Conservation (phyloP, 1,284 basidiomycete genomes). For the Clitocybe nebularis region DNA sequence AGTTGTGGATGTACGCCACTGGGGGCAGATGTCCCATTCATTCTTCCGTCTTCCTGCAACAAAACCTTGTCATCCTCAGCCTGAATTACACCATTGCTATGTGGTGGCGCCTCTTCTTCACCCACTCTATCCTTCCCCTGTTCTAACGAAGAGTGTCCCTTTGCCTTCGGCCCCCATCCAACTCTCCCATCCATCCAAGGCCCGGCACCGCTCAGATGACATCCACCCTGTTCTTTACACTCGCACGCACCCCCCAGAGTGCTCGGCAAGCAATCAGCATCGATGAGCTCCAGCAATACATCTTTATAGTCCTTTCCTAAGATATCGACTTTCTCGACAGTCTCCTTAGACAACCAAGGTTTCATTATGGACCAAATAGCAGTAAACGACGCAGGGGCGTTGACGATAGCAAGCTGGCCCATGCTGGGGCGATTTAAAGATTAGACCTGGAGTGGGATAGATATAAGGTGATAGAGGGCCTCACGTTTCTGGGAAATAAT, state of each 20-base stretch:
- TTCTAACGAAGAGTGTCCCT: no score
- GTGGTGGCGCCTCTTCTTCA: neutral
- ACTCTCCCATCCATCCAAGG: conserved; percentile 65
- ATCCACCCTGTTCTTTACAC: conserved; percentile 52
- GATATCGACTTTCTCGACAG: conserved; percentile 60
- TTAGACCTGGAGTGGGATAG: neutral
- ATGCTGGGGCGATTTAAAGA: conserved; percentile 40
- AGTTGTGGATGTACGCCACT: no score
- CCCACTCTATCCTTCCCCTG: neutral
- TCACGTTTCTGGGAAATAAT: conserved; percentile 73
- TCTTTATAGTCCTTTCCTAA: conserved; percentile 55
- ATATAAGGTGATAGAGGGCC: no score
- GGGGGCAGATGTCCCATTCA: neutral
- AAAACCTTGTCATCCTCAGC: neutral
- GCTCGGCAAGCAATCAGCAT: conserved; percentile 20
- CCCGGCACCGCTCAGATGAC: conserved; percentile 56
- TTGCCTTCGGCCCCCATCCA: conserved; percentile 43
- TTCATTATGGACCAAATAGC: conserved; percentile 66
- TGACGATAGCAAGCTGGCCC: conserved; percentile 65
- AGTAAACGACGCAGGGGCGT: conserved; percentile 67
- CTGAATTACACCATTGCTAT: no score
- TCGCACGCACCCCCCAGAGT: conserved; percentile 39
- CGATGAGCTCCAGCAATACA: conserved; percentile 43
- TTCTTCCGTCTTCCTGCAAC: neutral
- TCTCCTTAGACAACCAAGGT: conserved; percentile 70